These are phyloP conservation scores for Pseudogymnoascus verrucosus DNA, from an alignment of 2,329 filamentous ascomycete genomes.

Conservation along the genomic window DNA sequence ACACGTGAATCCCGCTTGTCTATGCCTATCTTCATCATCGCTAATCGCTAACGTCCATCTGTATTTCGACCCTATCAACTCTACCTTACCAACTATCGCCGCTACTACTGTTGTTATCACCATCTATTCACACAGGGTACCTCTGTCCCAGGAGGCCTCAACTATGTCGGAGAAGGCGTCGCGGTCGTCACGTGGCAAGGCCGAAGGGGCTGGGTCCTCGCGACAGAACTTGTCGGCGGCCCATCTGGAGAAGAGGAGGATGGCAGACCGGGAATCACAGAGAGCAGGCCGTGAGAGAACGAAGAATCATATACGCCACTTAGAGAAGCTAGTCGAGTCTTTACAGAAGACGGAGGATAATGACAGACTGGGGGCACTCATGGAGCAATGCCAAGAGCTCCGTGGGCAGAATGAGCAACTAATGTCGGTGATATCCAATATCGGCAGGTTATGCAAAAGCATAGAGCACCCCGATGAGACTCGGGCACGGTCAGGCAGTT, in stretches of 20 bases:
- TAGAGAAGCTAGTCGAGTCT: neutral
- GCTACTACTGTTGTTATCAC: neutral
- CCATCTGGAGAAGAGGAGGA: neutral
- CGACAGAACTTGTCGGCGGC: constrained; percentile 1
- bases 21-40: neutral
- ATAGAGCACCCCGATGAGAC: neutral
- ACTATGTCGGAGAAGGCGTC: neutral
- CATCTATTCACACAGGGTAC: neutral
- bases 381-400: neutral
- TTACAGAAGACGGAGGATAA: neutral
- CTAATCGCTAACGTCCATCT: neutral
- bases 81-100: neutral
- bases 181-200: constrained; percentile 3
- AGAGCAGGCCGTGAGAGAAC: neutral
- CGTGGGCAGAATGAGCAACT: neutral
- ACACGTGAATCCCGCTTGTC: neutral
- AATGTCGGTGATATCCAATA: neutral
- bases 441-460: neutral
- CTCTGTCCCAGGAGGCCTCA: neutral
- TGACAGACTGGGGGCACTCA: neutral
- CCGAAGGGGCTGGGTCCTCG: neutral
- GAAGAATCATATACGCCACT: constrained; percentile 2
- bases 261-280: neutral
- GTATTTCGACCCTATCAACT: neutral
- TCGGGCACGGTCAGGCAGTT: neutral